Conservation (phyloP, 305 asterid genomes). For the Solanum aculeatissimum region DNA sequence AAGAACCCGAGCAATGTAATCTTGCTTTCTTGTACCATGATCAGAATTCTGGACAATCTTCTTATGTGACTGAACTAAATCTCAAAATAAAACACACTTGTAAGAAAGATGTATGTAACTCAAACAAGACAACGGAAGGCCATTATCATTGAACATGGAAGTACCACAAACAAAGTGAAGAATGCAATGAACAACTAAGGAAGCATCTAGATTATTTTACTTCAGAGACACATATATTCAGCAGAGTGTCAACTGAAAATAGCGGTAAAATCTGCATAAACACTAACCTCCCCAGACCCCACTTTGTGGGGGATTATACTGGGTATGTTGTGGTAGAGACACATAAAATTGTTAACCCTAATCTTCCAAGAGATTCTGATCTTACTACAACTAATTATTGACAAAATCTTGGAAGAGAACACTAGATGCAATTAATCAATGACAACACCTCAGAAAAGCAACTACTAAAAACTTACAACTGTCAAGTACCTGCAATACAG, state of each 20-base stretch:
- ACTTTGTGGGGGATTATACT: background rate
- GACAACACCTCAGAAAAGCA: background rate
- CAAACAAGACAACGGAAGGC: background rate
- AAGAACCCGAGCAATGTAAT: conserved; percentile 39
- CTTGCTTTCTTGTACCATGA: conserved; percentile 60
- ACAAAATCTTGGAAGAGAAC: background rate
- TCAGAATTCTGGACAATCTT: conserved; percentile 2
- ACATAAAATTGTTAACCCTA: background rate
- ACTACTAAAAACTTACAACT: background rate
- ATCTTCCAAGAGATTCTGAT: background rate
- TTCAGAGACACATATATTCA: background rate
- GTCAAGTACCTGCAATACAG: background rate
- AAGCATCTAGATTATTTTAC: background rate
- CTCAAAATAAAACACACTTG: conserved; percentile 1
- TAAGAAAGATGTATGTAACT: background rate
- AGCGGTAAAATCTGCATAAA: background rate
- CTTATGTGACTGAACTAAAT: conserved; percentile 18
- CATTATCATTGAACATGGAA: background rate
- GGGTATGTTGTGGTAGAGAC: background rate
- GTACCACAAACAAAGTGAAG: background rate
- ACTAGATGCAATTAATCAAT: background rate
- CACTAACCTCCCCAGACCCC: background rate
- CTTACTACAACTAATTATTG: background rate
- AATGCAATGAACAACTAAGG: background rate
- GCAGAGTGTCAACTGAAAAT: background rate